Percentiles rank a stretch among this genome's conserved stretches.
Evolutionary conservation across 2,329 filamentous ascomycete genomes (phyloP).

Genomic region (Botryotinia convoluta): DNA sequence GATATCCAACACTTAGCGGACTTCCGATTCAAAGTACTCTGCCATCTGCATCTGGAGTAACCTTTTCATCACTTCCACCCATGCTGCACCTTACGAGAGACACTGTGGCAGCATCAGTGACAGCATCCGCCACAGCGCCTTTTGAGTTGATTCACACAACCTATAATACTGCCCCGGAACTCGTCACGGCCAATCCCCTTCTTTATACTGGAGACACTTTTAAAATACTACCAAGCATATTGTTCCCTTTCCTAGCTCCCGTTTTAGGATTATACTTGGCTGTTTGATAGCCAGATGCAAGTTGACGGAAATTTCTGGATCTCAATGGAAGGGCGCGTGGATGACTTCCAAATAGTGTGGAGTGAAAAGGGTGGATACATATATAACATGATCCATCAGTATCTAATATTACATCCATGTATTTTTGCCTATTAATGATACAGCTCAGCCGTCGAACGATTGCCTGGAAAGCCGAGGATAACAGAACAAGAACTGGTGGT

Average conservation of each 20-base stretch:
- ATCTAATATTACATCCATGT: not conserved
- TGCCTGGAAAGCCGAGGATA: not conserved
- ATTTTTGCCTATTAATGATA: not conserved
- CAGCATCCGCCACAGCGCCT: constrained; percentile 10
- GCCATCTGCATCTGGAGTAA: constrained; percentile 11
- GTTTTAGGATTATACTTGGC: constrained; percentile 11
- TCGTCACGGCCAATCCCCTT: constrained; percentile 13
- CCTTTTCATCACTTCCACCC: constrained; percentile 17
- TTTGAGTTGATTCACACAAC: not conserved
- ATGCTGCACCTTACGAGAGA: constrained; percentile 8
- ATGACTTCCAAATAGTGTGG: not conserved
- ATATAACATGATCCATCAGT: not conserved
- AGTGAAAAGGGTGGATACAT: not conserved
- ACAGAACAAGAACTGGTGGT: not conserved
- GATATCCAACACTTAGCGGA: constrained; percentile 28
- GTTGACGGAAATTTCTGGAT: constrained; percentile 6
- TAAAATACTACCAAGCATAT: not conserved
- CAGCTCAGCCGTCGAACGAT: not conserved
- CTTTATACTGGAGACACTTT: constrained; percentile 8
- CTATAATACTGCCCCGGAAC: constrained; percentile 1
- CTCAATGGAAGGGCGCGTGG: not conserved
- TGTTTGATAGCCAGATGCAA: not conserved
- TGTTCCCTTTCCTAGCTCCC: not conserved
- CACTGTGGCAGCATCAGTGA: constrained; percentile 7
- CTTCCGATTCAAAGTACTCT: constrained; percentile 25